Base-by-base conservation (phyloP, 2,329 filamentous ascomycete genomes). In the Truncatella angustata region DNA sequence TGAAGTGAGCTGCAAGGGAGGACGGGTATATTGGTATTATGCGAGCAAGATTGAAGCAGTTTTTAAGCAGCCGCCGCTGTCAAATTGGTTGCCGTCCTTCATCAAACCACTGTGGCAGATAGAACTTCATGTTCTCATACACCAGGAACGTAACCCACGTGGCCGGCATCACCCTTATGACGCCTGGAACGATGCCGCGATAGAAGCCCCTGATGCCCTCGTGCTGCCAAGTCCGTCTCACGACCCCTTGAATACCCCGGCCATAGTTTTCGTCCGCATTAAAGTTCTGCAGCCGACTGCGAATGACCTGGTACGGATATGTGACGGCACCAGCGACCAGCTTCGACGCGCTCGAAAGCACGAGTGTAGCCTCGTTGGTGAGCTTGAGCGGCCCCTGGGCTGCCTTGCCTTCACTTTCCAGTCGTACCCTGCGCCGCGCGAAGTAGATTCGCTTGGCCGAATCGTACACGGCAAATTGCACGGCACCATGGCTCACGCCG, bases 141-240 rank as follows among this genome's bases (percentile, higher is more conserved):
- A 97, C 92, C 62, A 99, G 71, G 67, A 99, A 97, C 1, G 93
- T 97, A 50, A 97, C 90, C 82, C 94, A 96, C 3, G 94, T 97
- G 28, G 91, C 92, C 3, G 94, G 94, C 69, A 99, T 77, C 24
- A 97, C 94, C 55, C 94, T 82, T 49, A 96, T 76, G n/a, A 96
- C 80, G 59, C 93, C 96, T 1, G 93, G 92, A 36, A 90, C 84
- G 52, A 97, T 75, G 2, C 94, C 94, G 58, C 92, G 90, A 70
- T 97, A 99, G 70, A 97, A 97, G 0, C 93, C 93, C 9, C 80
- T 74, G 28, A 88, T 54, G 0, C 94, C 92, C 65, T 97, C 92
- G 59, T 89, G 86, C 50, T 65, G 73, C 85, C 89, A 96, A 26
- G 95, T 85, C 71, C 88, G 85, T 53, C 66, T 68, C 51, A 88